These are phyloP conservation scores for Boletus reticulatus DNA, from an alignment of 768 basidiomycete species.

Conservation along the genomic window DNA sequence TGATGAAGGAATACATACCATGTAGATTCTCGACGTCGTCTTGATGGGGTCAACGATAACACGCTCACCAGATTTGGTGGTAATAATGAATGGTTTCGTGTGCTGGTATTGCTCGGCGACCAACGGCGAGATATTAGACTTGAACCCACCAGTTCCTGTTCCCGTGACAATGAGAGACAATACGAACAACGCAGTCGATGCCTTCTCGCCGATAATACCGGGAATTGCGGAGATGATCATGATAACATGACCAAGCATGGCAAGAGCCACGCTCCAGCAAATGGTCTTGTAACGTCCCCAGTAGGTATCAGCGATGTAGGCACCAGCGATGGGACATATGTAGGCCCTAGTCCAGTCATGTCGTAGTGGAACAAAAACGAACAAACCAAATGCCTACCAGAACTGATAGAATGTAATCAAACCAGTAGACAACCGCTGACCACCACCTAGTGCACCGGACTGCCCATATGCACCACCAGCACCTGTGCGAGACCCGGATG, in stretches of 20 bases:
- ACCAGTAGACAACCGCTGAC: slow-evolving; percentile 72
- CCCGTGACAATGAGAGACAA: slow-evolving; percentile 61
- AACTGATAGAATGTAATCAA: slow-evolving; percentile 69
- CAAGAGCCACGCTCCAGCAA: slow-evolving; percentile 56
- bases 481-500: slow-evolving; percentile 62
- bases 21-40: slow-evolving; percentile 71
- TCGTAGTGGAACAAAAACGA: background rate
- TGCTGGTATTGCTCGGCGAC: slow-evolving; percentile 73
- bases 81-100: slow-evolving; percentile 50
- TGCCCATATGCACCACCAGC: slow-evolving; percentile 52
- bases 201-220: slow-evolving; percentile 54
- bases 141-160: slow-evolving; percentile 66
- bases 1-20: slow-evolving; percentile 40
- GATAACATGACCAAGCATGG: slow-evolving; percentile 62
- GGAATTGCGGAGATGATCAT: slow-evolving; percentile 67
- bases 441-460: slow-evolving; percentile 64
- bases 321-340: slow-evolving; percentile 63
- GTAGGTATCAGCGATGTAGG: slow-evolving; percentile 70
- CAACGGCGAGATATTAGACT: slow-evolving; percentile 74
- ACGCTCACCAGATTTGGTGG: slow-evolving; percentile 54
- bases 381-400: slow-evolving; percentile 42
- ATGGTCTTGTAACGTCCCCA: slow-evolving; percentile 77
- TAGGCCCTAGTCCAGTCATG: slow-evolving; percentile 48
- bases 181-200: slow-evolving; percentile 51
- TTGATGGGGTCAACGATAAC: slow-evolving; percentile 73